Percentiles rank a stretch among this genome's conserved stretches.
These are phyloP conservation scores for Fusarium austroafricanum DNA, from an alignment of 2,329 filamentous ascomycete species.

Conservation along the genomic window DNA sequence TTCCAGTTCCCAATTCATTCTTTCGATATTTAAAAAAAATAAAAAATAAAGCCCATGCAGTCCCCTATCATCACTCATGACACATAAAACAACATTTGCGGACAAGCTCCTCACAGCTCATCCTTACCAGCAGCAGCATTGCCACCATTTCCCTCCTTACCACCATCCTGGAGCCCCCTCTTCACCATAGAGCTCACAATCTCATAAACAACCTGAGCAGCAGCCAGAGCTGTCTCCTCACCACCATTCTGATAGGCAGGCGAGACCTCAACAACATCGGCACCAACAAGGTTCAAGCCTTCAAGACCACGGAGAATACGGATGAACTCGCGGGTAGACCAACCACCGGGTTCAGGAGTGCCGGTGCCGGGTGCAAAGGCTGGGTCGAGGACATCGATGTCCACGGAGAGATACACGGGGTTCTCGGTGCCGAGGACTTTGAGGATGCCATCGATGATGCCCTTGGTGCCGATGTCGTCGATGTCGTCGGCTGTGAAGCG, in stretches of 20 bases:
- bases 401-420: conserved; percentile 82
- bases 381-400: conserved; percentile 90
- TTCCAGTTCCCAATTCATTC: background rate
- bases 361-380: conserved; percentile 77
- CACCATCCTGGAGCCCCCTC: conserved; percentile 56
- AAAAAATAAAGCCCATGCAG: background rate
- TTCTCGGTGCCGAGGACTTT: conserved; percentile 77
- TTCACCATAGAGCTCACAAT: conserved; percentile 82
- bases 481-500: conserved; percentile 86
- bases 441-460: conserved; percentile 78
- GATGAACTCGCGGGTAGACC: conserved; percentile 90
- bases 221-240: conserved; percentile 85
- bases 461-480: conserved; percentile 80
- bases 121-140: conserved; percentile 43
- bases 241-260: conserved; percentile 85
- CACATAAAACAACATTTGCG: background rate
- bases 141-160: conserved; percentile 47
- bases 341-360: conserved; percentile 90
- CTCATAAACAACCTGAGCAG: conserved; percentile 86
- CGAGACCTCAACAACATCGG: conserved; percentile 87
- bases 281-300: conserved; percentile 84
- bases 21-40: background rate
- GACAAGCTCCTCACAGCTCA: conserved; percentile 50
- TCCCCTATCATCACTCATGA: conserved; percentile 17
- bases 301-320: conserved; percentile 85